Evolutionary conservation across 2,329 filamentous ascomycete species (phyloP).

Genomic region (Penicillium sp.): DNA sequence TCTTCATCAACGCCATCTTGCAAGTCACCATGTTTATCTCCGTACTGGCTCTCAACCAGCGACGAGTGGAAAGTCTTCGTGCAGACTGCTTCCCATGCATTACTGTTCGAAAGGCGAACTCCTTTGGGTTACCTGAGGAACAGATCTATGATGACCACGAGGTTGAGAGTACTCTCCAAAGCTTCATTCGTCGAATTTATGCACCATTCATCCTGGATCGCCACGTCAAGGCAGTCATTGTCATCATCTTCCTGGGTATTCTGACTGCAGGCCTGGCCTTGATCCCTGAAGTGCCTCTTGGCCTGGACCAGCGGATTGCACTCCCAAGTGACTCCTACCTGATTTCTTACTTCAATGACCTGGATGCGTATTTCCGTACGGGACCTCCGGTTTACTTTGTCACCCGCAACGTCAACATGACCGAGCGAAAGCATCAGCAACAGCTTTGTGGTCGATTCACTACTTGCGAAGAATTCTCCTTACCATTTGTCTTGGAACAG

Average conservation of each 20-base stretch:
- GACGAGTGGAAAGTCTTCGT: conserved; percentile 81
- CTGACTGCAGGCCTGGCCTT: conserved; percentile 84
- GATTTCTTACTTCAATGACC: conserved; percentile 93
- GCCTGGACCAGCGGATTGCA: conserved; percentile 91
- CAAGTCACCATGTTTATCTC: conserved; percentile 98
- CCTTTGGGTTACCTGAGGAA: conserved; percentile 64
- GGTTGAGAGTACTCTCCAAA: conserved; percentile 80
- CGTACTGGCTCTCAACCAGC: conserved; percentile 86
- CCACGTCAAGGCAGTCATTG: conserved; percentile 73
- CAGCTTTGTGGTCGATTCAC: conserved; percentile 90
- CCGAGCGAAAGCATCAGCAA: conserved; percentile 73
- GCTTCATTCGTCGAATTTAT: conserved; percentile 87
- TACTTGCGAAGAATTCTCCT: conserved; percentile 78
- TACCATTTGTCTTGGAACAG: conserved; percentile 88
- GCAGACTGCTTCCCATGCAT: conserved; percentile 93
- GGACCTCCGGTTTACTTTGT: conserved; percentile 98
- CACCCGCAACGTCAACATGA: conserved; percentile 76
- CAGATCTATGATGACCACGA: conserved; percentile 69
- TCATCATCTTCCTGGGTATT: conserved; percentile 81
- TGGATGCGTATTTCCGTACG: conserved; percentile 87
- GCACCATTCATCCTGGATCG: conserved; percentile 79
- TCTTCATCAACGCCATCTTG: conserved; percentile 94
- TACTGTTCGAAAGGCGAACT: conserved; percentile 73
- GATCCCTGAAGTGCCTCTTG: conserved; percentile 80
- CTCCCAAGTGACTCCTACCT: conserved; percentile 93